Conservation (phyloP, 2,329 filamentous ascomycete genomes). For the Botryotinia narcissicola region DNA sequence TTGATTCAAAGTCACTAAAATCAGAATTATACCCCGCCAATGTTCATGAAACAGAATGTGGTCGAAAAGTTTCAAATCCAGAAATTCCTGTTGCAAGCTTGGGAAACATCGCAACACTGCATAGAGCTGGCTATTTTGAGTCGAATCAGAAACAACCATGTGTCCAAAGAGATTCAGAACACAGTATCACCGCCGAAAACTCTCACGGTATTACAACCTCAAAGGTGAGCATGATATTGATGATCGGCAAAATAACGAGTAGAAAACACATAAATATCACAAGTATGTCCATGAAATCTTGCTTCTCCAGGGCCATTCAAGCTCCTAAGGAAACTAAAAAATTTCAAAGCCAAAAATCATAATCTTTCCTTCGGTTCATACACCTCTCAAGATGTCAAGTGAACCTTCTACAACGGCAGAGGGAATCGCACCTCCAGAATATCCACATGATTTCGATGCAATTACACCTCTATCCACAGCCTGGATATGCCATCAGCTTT, state of each 20-base stretch:
- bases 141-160: not conserved
- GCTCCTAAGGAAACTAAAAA: not conserved
- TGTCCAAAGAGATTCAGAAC: not conserved
- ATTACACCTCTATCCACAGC: not conserved
- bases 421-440: not conserved
- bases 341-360: not conserved
- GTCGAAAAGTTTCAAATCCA: not conserved
- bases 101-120: not conserved
- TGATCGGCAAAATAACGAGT: not conserved
- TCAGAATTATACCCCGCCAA: too few species aligned
- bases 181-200: not conserved
- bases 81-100: not conserved
- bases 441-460: not conserved
- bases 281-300: not conserved
- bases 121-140: not conserved
- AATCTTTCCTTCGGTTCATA: not conserved
- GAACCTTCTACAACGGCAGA: not conserved
- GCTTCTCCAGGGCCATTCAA: not conserved
- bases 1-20: not conserved
- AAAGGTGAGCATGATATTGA: not conserved
- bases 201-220: not conserved
- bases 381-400: not conserved
- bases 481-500: not conserved
- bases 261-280: not conserved
- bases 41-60: fast-evolving